Evolutionary conservation across 805 yeast species (phyloP).

Genomic region (Kodamaea kaohsiungensis): DNA sequence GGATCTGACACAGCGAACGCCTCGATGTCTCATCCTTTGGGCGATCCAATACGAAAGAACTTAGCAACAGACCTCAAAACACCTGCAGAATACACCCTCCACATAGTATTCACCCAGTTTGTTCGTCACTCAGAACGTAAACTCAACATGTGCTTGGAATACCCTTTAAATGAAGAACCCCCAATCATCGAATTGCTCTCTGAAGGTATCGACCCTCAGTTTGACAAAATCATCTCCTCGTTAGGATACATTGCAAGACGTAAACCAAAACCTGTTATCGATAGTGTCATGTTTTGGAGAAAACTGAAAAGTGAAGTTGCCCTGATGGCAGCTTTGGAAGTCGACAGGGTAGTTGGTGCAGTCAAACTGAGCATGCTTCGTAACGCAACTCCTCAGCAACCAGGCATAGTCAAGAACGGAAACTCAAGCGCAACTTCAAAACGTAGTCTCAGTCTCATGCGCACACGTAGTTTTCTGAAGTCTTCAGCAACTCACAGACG

Average conservation of each 20-base stretch:
- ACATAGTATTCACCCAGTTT: constrained; percentile 92
- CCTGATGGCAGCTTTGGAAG: constrained; percentile 42
- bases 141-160: constrained; percentile 67
- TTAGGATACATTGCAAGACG: constrained; percentile 87
- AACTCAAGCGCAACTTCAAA: constrained; percentile 25
- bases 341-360: constrained; percentile 29
- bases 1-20: background rate
- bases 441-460: constrained; percentile 41
- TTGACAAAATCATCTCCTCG: constrained; percentile 83
- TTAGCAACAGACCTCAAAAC: constrained; percentile 38
- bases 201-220: constrained; percentile 82
- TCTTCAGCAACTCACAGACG: constrained; percentile 42
- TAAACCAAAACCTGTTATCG: constrained; percentile 94
- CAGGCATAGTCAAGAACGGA: constrained; percentile 15
- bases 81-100: constrained; percentile 89
- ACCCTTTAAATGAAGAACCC: constrained; percentile 70
- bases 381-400: constrained; percentile 12
- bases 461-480: constrained; percentile 40
- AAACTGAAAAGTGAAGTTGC: constrained; percentile 90
- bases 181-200: constrained; percentile 76
- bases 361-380: constrained; percentile 39
- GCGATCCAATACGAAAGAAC: background rate
- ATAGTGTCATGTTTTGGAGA: constrained; percentile 98
- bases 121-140: constrained; percentile 92
- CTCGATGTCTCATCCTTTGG: background rate